Evolutionary conservation across 495 filamentous ascomycete species (phyloP), one percentile per base, ranked within the genome.

Genomic region (Penicillium robsamsonii): DNA sequence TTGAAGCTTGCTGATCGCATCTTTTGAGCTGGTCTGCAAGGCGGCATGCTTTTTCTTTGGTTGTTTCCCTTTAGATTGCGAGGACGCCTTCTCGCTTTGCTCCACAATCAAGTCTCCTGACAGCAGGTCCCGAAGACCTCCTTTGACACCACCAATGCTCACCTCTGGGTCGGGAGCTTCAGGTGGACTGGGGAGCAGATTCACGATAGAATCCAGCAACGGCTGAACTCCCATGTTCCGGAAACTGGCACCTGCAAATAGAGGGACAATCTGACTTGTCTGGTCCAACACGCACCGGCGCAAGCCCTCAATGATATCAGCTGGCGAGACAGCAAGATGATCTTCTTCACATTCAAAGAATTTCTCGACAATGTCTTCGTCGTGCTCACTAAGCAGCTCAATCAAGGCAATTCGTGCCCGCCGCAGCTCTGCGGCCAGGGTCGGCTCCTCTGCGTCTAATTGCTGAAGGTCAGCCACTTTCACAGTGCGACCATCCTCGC

Each of bases 171-270:
- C 87, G 4, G 88, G 86, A 35, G 86, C 78, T 63, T 99, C 92
- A 1, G 70, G 67, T 0, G 95, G 95, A 51, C 84, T 89, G 5
- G 95, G 95, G 6, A 99, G 79, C 44, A 96, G 84, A 56, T 97
- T 87, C 12, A 89, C 79, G 29, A 97, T 82, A 33, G 87, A 90
- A 68, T 99, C 94, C 17, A 97, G 80, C 33, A 99, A 77, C 12
- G 94, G 92, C 69, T 96, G 90, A 10, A 99, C 92, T 22, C 95
- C 95, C 55, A 96, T 89, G 58, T 99, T 96, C 30, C 85, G 82
- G 69, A 97, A 91, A 66, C 92, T 96, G 17, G 95, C 90, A 8
- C 95, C 95, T 3, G 89, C 90, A 68, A 96, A 93, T 1, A 99
- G 77, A 4, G 95, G 95, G 30, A 94, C 84, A 27, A 97, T 76